These are phyloP conservation scores for Funneliformis geosporum DNA, from an alignment of 192 early-diverging fungal genomes.

Conservation along the genomic window DNA sequence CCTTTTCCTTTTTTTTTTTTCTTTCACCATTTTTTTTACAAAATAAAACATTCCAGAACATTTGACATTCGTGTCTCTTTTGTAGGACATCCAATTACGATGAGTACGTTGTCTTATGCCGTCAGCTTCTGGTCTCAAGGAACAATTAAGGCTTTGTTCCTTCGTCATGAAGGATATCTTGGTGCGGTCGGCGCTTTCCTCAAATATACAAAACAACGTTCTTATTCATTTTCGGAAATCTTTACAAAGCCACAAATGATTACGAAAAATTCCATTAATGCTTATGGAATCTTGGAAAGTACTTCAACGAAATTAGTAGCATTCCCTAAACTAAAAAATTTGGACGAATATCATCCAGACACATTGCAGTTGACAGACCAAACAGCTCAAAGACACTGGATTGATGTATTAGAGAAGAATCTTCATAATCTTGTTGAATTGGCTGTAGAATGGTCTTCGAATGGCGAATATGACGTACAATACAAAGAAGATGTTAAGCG, in stretches of 20 bases:
- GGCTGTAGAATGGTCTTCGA: constrained; percentile 40
- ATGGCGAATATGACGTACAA: not conserved
- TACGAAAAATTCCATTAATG: constrained; percentile 51
- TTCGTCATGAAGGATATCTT: constrained; percentile 96
- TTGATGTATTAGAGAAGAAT: constrained; percentile 69
- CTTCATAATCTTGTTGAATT: constrained; percentile 63
- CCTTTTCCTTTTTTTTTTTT: not conserved
- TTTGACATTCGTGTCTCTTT: not conserved
- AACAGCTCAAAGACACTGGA: constrained; percentile 72
- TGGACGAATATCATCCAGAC: constrained; percentile 64
- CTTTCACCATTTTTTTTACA: not conserved
- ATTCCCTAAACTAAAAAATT: constrained; percentile 64
- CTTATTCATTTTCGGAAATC: constrained; percentile 81
- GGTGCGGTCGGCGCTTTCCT: constrained; percentile 87
- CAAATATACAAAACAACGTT: constrained; percentile 37
- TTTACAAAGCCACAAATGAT: constrained; percentile 67
- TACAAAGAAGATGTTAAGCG: constrained; percentile 11
- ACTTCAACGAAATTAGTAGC: constrained; percentile 50
- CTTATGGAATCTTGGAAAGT: constrained; percentile 70
- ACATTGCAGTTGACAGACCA: constrained; percentile 62
- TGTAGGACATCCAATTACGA: constrained; percentile 88
- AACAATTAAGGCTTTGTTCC: constrained; percentile 88
- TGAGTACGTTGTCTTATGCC: constrained; percentile 96
- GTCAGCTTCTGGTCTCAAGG: constrained; percentile 98
- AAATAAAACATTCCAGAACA: not conserved